A percentile compares a stretch with the other conserved stretches of the same genome.
phyloP scores from a whole-genome alignment of 495 filamentous ascomycete genomes.

The Aspergillus affinis region DNA sequence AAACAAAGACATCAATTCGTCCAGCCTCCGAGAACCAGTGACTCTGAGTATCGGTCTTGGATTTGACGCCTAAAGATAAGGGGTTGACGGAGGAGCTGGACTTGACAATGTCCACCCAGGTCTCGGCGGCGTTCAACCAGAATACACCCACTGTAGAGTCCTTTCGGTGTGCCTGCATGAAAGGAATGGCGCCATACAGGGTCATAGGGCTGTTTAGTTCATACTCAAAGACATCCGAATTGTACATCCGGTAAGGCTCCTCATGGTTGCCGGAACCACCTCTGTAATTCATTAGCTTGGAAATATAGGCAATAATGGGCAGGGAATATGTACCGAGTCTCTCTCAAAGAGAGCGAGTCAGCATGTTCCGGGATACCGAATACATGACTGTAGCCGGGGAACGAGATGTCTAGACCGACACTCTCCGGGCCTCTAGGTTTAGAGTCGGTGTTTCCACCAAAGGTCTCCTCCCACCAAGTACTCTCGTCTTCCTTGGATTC shows the following conservation, averaged over 20 bases:
- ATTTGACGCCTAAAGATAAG: slow-evolving; percentile 65
- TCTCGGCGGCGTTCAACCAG: slow-evolving; percentile 97
- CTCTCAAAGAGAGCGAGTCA: slow-evolving; percentile 79
- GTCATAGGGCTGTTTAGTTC: slow-evolving; percentile 97
- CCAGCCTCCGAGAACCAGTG: slow-evolving; percentile 97
- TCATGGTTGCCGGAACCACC: slow-evolving; percentile 81
- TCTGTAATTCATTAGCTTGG: slow-evolving; percentile 31
- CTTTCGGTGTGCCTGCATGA: slow-evolving; percentile 95
- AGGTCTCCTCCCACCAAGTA: slow-evolving; percentile 97
- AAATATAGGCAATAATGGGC: background rate
- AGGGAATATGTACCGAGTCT: slow-evolving; percentile 61
- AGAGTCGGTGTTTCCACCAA: slow-evolving; percentile 89
- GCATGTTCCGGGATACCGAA: slow-evolving; percentile 95
- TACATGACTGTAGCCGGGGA: slow-evolving; percentile 87
- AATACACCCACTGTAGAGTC: slow-evolving; percentile 95
- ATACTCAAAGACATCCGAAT: slow-evolving; percentile 96
- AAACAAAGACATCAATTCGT: slow-evolving; percentile 86
- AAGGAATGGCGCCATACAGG: slow-evolving; percentile 91
- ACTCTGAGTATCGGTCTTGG: slow-evolving; percentile 76
- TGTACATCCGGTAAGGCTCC: slow-evolving; percentile 95
- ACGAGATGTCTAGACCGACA: slow-evolving; percentile 85
- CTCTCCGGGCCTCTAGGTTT: slow-evolving; percentile 92
- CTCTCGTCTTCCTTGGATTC: slow-evolving; percentile 64
- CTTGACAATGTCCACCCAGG: slow-evolving; percentile 94
- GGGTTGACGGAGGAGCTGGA: slow-evolving; percentile 72